phyloP scores from a whole-genome alignment of 352 stramenopile genomes.

The Phytophthora boehmeriae region DNA sequence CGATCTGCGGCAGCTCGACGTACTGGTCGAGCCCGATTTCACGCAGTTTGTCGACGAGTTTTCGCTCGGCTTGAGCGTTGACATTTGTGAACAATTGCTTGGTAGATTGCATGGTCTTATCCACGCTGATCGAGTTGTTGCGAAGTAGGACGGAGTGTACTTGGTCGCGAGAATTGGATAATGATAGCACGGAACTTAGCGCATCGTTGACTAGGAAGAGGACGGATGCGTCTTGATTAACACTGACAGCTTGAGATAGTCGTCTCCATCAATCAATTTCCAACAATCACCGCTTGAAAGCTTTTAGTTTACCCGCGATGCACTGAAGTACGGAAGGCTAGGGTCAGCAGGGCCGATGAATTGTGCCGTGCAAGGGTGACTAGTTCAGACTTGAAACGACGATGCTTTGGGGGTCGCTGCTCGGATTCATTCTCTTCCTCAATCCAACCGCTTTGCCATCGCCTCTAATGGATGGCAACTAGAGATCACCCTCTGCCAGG shows the following conservation, averaged over 20 bases:
- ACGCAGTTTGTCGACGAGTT: constrained; percentile 56
- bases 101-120: not conserved
- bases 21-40: constrained; percentile 67
- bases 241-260: no score
- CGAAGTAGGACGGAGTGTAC: not conserved
- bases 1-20: constrained; percentile 89
- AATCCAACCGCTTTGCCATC: not conserved
- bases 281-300: no score
- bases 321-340: no score
- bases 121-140: not conserved
- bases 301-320: no score
- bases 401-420: not conserved
- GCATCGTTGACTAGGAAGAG: no score
- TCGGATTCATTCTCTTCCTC: not conserved
- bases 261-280: no score
- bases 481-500: constrained; percentile 23
- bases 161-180: not conserved
- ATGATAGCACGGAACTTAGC: not conserved
- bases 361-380: no score
- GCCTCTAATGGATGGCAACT: constrained; percentile 28
- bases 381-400: not conserved
- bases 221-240: no score
- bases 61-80: constrained; percentile 28
- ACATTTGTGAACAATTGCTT: not conserved
- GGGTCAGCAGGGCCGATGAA: no score